Conservation (phyloP, 2,329 filamentous ascomycete species). For the Aspergillus quadricinctus region DNA sequence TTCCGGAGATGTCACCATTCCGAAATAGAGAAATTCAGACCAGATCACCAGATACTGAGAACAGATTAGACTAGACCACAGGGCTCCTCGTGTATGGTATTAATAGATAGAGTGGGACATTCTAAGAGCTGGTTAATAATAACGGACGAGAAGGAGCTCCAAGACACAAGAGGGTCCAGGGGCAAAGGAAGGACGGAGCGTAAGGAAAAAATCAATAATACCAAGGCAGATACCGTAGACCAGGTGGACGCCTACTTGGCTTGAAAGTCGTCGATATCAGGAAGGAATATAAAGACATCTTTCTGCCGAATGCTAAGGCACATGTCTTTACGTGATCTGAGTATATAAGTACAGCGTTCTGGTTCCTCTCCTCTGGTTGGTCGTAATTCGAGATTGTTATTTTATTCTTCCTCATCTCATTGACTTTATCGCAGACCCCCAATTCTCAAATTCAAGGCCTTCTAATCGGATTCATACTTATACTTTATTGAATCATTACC, state of each 20-base stretch:
- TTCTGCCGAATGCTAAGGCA: not conserved
- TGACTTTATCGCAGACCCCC: not conserved
- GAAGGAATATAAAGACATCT: not conserved
- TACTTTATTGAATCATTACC: not conserved
- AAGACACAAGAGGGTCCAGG: not conserved
- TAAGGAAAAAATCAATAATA: not conserved
- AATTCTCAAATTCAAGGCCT: not conserved
- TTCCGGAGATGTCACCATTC: not conserved
- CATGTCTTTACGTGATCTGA: not conserved
- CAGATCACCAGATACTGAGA: not conserved
- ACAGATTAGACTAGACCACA: not conserved
- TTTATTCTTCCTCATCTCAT: not conserved
- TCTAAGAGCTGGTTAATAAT: not conserved
- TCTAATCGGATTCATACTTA: not conserved
- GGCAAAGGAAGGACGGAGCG: not conserved
- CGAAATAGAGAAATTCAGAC: not conserved
- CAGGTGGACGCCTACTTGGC: not conserved
- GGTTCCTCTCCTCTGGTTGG: not conserved
- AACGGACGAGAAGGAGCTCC: not conserved
- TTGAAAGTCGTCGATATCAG: not conserved
- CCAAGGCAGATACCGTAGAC: not conserved
- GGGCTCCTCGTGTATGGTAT: not conserved
- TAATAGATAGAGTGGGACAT: not conserved
- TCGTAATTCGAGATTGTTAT: not conserved
- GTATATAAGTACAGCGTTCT: not conserved